phyloP scores from a whole-genome alignment of 2,329 filamentous ascomycete genomes.

The Ceratocystis destructans region DNA sequence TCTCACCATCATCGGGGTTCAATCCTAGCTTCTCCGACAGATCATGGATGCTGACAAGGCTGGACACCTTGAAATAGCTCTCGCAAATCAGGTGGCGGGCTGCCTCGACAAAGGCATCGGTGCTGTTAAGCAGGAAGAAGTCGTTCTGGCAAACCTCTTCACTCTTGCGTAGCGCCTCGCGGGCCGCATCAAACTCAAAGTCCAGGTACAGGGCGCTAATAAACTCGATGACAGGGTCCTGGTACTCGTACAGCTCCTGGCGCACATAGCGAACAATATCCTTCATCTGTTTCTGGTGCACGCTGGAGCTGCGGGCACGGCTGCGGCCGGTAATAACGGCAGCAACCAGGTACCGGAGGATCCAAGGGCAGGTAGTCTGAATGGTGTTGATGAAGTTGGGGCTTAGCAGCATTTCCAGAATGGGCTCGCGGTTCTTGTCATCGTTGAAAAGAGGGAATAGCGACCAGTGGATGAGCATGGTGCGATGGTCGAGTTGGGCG shows the following conservation, averaged over 20 bases:
- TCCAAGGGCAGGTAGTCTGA: conserved; percentile 94
- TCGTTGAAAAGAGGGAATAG: conserved; percentile 99
- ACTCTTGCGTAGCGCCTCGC: conserved; percentile 72
- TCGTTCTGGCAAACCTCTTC: conserved; percentile 85
- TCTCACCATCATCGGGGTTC: conserved; percentile 90
- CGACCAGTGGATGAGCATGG: conserved; percentile 95
- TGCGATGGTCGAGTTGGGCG: conserved; percentile 89
- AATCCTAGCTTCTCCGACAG: conserved; percentile 83
- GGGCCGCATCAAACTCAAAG: conserved; percentile 77
- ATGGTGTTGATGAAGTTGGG: conserved; percentile 98
- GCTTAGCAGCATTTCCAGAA: conserved; percentile 95
- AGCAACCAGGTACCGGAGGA: conserved; percentile 82
- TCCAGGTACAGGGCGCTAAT: conserved; percentile 90
- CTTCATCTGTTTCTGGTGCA: conserved; percentile 97
- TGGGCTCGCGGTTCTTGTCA: conserved; percentile 74
- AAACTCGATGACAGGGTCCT: conserved; percentile 89
- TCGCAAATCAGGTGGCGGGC: conserved; percentile 95
- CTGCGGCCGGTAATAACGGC: conserved; percentile 88
- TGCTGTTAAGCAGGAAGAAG: conserved; percentile 81
- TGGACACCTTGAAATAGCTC: conserved; percentile 99
- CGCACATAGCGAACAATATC: conserved; percentile 89
- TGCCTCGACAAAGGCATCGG: conserved; percentile 83
- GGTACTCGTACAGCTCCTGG: conserved; percentile 97
- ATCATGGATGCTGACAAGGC: conserved; percentile 95
- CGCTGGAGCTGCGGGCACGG: conserved; percentile 64